phyloP scores from a whole-genome alignment of 305 asterid genomes.

The Fraxinus nigra region DNA sequence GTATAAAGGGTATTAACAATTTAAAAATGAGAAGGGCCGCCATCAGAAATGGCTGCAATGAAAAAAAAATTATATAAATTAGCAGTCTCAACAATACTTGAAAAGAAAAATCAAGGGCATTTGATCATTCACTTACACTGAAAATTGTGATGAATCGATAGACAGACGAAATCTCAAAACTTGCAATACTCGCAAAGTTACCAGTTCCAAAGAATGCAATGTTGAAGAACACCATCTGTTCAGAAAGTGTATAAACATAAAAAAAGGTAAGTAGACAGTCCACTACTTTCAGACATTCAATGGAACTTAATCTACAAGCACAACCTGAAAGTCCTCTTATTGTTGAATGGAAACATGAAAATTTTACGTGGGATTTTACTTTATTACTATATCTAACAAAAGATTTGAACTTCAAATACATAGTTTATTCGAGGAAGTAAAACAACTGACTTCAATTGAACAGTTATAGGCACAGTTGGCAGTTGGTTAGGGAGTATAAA shows the following conservation, averaged over 20 bases:
- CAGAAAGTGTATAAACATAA: conserved; percentile 8
- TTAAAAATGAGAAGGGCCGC: conserved; percentile 92
- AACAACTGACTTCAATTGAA: neutral
- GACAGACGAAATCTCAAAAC: conserved; percentile 96
- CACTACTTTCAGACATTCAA: neutral
- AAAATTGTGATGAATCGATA: conserved; percentile 93
- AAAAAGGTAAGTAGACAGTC: neutral
- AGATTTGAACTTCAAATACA: neutral
- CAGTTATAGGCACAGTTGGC: neutral
- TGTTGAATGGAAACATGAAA: neutral
- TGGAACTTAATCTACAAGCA: neutral
- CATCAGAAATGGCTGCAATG: conserved; percentile 94
- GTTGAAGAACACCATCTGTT: conserved; percentile 91
- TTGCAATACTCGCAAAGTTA: conserved; percentile 93
- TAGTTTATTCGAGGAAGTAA: neutral
- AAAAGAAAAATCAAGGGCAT: neutral
- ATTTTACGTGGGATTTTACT: neutral
- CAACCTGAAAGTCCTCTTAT: neutral
- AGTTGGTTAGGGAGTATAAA: neutral
- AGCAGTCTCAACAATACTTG: conserved; percentile 11
- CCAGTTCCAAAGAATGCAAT: conserved; percentile 98
- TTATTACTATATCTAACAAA: neutral
- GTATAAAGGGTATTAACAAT: conserved; percentile 71
- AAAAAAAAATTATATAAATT: conserved; percentile 20
- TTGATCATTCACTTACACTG: conserved; percentile 62